Percentiles rank a stretch among this genome's conserved stretches.
These are phyloP conservation scores for Leccinum ochraceum DNA, from an alignment of 768 basidiomycete species.

Conservation along the genomic window DNA sequence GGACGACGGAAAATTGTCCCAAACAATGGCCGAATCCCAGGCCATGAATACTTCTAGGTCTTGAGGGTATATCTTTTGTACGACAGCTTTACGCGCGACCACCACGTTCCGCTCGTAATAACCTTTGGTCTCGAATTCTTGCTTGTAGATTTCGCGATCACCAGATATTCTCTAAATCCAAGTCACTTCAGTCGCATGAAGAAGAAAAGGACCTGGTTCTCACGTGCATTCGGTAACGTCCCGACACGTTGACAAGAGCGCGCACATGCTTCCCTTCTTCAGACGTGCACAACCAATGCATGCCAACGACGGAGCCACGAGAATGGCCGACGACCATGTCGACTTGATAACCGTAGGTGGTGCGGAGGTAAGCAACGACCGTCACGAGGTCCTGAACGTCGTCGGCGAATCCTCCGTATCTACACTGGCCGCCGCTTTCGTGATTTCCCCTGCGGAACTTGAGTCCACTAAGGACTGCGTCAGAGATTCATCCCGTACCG, in stretches of 20 bases:
- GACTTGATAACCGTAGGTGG: constrained; percentile 62
- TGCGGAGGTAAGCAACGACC: constrained; percentile 63
- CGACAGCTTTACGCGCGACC: constrained; percentile 64
- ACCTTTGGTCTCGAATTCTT: constrained; percentile 55
- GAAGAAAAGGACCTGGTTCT: constrained; percentile 28
- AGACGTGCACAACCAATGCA: constrained; percentile 68
- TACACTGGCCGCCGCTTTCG: constrained; percentile 71
- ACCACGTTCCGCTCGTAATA: constrained; percentile 61
- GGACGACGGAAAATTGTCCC: constrained; percentile 61
- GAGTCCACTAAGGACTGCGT: constrained; percentile 5
- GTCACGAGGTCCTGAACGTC: constrained; percentile 67
- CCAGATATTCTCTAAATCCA: constrained; percentile 30
- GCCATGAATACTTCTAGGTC: constrained; percentile 61
- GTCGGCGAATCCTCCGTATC: constrained; percentile 54
- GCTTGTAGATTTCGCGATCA: constrained; percentile 41
- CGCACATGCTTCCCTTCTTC: constrained; percentile 56
- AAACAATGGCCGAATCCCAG: constrained; percentile 70
- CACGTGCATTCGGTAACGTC: constrained; percentile 78
- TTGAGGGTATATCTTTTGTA: constrained; percentile 52
- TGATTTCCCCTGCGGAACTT: constrained; percentile 61
- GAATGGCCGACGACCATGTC: constrained; percentile 79
- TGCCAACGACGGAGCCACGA: constrained; percentile 66
- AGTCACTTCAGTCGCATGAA: constrained; percentile 6
- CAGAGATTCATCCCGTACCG: constrained; percentile 47
- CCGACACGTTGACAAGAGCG: constrained; percentile 73